Percentiles rank a stretch among this genome's conserved stretches.
Evolutionary conservation across 306 rosid species (phyloP).

Genomic region (Vigna radiata): DNA sequence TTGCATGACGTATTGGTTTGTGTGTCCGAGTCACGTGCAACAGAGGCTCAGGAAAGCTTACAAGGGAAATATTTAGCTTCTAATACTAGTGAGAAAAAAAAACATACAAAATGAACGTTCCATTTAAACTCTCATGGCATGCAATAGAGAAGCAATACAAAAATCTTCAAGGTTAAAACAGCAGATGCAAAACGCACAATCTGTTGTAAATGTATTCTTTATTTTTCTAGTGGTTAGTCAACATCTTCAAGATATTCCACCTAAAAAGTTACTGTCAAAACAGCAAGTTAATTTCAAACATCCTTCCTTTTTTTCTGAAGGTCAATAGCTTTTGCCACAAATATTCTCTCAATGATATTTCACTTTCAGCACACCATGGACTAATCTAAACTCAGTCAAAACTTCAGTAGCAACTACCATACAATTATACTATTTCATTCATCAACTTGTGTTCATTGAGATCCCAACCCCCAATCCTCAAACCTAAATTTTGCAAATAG

Average conservation of each 20-base stretch:
- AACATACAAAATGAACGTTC: neutral
- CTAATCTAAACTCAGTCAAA: slow-evolving; percentile 9
- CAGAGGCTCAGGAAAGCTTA: slow-evolving; percentile 24
- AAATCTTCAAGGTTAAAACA: slow-evolving; percentile 25
- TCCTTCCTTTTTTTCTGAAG: neutral
- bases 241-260: slow-evolving; percentile 16
- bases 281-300: slow-evolving; percentile 8
- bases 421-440: neutral
- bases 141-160: slow-evolving; percentile 21
- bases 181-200: slow-evolving; percentile 4
- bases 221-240: slow-evolving; percentile 31
- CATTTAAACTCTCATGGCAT: slow-evolving; percentile 19
- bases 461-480: slow-evolving; percentile 27
- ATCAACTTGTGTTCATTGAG: slow-evolving; percentile 18
- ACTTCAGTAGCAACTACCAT: slow-evolving; percentile 10
- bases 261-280: slow-evolving; percentile 7
- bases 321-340: slow-evolving; percentile 4
- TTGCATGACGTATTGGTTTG: neutral
- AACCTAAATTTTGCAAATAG: slow-evolving; percentile 14
- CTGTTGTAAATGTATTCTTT: neutral
- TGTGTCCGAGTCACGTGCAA: neutral
- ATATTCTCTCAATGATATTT: neutral
- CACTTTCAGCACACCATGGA: slow-evolving; percentile 18
- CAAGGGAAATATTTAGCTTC: slow-evolving; percentile 17
- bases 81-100: neutral